A percentile compares a stretch with the other conserved stretches of the same genome.
These are phyloP conservation scores for Diaporthe australafricana DNA, from an alignment of 2,329 filamentous ascomycete genomes.

Conservation along the genomic window DNA sequence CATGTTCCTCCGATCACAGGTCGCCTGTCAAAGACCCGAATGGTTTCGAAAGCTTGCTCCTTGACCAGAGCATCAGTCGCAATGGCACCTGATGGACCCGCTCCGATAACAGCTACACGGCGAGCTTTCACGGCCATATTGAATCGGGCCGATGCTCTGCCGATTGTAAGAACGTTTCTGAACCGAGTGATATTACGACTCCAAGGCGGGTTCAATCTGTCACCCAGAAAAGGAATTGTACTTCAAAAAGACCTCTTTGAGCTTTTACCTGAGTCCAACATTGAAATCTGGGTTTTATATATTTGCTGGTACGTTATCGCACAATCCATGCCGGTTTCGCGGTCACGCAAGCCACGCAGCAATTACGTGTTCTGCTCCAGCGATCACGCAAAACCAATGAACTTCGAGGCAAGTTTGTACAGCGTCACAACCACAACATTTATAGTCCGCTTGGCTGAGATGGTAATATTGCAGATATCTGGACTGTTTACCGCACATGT, in stretches of 20 bases:
- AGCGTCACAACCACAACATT: not conserved
- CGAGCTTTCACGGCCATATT: conserved; percentile 18
- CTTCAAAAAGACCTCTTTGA: not conserved
- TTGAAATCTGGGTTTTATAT: too few species aligned
- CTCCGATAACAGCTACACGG: conserved; percentile 69
- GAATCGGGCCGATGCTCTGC: accelerated
- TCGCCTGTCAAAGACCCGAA: conserved; percentile 72
- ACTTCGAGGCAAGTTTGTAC: not conserved
- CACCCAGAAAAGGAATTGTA: not conserved
- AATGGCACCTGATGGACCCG: conserved; percentile 71
- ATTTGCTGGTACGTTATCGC: too few species aligned
- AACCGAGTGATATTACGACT: too few species aligned
- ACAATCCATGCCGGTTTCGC: conserved; percentile 4
- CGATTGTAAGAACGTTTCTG: not conserved
- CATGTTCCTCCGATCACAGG: conserved; percentile 71
- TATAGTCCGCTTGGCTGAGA: not conserved
- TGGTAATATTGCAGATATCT: too few species aligned
- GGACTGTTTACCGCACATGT: too few species aligned
- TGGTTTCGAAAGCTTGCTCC: conserved; percentile 68
- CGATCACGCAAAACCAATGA: conserved; percentile 14
- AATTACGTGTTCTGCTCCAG: conserved; percentile 6
- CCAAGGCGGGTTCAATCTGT: too few species aligned
- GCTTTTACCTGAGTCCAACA: too few species aligned
- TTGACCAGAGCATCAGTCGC: conserved; percentile 69
- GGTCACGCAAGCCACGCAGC: conserved; percentile 19